Evolutionary conservation across 2,329 filamentous ascomycete genomes (phyloP), one percentile per base, ranked within the genome.

Genomic region (Aureobasidium vineae): DNA sequence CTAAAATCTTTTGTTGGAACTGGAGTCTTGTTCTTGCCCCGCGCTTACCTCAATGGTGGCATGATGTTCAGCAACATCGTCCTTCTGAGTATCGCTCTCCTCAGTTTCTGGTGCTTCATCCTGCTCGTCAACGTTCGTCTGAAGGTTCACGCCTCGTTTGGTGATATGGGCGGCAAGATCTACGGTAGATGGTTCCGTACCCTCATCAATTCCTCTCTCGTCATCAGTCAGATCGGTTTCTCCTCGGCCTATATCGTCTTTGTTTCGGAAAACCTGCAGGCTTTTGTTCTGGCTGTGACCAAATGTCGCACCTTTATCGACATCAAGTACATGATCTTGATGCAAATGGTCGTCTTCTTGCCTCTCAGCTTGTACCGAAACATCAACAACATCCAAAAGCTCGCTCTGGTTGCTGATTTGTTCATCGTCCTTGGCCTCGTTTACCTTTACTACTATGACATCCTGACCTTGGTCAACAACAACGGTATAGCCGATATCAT

Each of bases 1-100:
- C 86, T 99, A 70, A 99, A 99, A 81, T 98, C 94, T 0, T 99
- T 99, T 75, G 95, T 99, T 56, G 95, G 96, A 23, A 99, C 95
- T 0, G 94, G 94, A 66, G 94, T 98, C 10, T 82, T 98, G 19
- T 98, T 98, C 80, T 81, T 98, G 40, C 94, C 94, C 0, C 88
- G 92, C 56, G 94, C 95, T 5, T 99, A 95, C 75, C 85, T 97
- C 70, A 99, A 97, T 73, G 95, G 95, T 64, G 95, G 95, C 67
- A 98, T 99, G 93, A 80, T 97, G 19, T 99, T 99, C 78, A 97
- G 92, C 73, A 97, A 96, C 75, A 70, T 96, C 61, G 90, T 99
- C 19, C 85, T 99, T n/a, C 82, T 99, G 26, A 85, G 84, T 45
- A 91, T 99, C 19, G 93, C 95, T 7, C 81, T 85, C 2, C 82